Base-by-base conservation (phyloP, 805 yeast species). In the Hanseniaspora lachancei region DNA sequence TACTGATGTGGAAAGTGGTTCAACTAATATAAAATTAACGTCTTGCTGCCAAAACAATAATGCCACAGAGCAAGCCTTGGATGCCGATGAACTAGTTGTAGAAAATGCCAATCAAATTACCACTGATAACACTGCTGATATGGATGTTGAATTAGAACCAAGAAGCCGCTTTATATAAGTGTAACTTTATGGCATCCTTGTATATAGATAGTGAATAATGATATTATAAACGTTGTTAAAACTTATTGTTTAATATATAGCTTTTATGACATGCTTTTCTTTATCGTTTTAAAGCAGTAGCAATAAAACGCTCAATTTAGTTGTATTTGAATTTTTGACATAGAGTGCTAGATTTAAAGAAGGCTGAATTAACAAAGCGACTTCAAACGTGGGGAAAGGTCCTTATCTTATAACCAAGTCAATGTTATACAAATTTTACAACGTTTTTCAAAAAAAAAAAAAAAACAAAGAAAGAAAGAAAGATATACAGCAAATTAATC, bases 111-210 rank as follows among this genome's bases (percentile, higher is more conserved):
- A 46, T 38, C 48, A 53, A 15, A 29, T 53, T 12, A 47, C 42
- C 5, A 54, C 38, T 20, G 36, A 32, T 15, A 49, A 55, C 39
- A 36, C 48, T n/a, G 51, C 55, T 15, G 51, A 55, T 40, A 55
- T 55, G 58, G 53, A 46, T 21, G 49, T 32, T 10, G 49, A 49
- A 12, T 32, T 55, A 5, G 58, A 49, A 16, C 54, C 50, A 23
- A 44, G 51, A 21, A 49, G 42, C 18, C 47, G 35, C 13, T 55
- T 49, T n/a, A 12, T 55, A 16, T 55, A 39, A 44, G 12, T 23
- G 5, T 41, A 15, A 27, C 29, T 27, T 3, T 5, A 27, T 27
- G 29, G 29, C 8, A 27, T 32, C 15, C 15, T 32, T 32, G 35
- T 32, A 32, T 32, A 32, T 10, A 32, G 35, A 32, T 32, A 27